Evolutionary conservation across 1,284 basidiomycete species (phyloP).

Genomic region (Prillingera fragicola): DNA sequence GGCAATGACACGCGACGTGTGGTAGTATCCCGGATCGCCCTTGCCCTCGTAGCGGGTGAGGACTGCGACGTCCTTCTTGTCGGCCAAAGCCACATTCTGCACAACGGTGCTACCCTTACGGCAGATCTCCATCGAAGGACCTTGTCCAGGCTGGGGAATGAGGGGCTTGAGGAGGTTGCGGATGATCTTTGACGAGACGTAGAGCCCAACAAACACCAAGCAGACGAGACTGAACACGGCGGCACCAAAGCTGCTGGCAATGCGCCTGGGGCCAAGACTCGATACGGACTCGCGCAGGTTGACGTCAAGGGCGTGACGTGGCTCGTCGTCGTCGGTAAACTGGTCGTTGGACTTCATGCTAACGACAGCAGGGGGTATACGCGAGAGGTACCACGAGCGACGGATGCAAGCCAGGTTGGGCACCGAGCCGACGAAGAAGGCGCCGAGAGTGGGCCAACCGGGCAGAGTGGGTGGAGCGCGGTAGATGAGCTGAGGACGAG

Average conservation of each 20-base stretch:
- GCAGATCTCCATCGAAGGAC: slow-evolving; percentile 51
- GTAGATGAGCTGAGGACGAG: slow-evolving; percentile 10
- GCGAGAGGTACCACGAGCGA: slow-evolving; percentile 68
- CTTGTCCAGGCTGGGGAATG: slow-evolving; percentile 57
- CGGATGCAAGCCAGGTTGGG: slow-evolving; percentile 66
- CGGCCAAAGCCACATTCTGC: slow-evolving; percentile 57
- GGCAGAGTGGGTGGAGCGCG: slow-evolving; percentile 6
- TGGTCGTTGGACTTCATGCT: slow-evolving; percentile 1
- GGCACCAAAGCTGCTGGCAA: slow-evolving; percentile 11
- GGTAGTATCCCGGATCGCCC: slow-evolving; percentile 74
- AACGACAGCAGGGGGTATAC: slow-evolving; percentile 29
- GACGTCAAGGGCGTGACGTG: slow-evolving; percentile 61
- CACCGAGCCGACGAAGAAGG: slow-evolving; percentile 59
- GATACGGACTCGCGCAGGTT: slow-evolving; percentile 65
- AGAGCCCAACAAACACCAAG: slow-evolving; percentile 33
- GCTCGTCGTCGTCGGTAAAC: slow-evolving; percentile 11
- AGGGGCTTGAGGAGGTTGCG: slow-evolving; percentile 48
- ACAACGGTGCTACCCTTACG: slow-evolving; percentile 56
- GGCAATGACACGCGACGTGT: slow-evolving; percentile 66
- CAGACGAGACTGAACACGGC: slow-evolving; percentile 14
- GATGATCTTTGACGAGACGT: slow-evolving; percentile 35
- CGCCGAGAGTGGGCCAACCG: slow-evolving; percentile 47
- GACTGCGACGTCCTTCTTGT: slow-evolving; percentile 49
- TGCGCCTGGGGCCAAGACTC: neutral
- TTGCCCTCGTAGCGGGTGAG: slow-evolving; percentile 60